phyloP scores from a whole-genome alignment of 345 rosid species.

The Rhizophora apiculata region DNA sequence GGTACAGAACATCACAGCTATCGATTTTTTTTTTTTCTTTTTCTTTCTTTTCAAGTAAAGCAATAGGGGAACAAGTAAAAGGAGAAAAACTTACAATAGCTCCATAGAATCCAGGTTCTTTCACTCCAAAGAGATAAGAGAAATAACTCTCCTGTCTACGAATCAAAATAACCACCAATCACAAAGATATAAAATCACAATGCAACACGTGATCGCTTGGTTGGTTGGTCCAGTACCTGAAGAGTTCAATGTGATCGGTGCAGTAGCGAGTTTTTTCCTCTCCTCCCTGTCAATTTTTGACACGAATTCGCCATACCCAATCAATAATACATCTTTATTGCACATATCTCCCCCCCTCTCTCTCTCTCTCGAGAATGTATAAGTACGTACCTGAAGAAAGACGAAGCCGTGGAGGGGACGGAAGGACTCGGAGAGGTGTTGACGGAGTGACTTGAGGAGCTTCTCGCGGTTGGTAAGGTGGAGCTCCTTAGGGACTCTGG shows the following conservation, averaged over 20 bases:
- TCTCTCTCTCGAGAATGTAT: too few species aligned
- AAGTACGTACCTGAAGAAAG: constrained; percentile 55
- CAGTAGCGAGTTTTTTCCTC: constrained; percentile 76
- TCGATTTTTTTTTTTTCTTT: neutral
- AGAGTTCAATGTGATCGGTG: constrained; percentile 88
- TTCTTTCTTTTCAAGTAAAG: neutral
- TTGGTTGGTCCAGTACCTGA: constrained; percentile 48
- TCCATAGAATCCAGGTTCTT: constrained; percentile 83
- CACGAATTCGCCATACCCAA: too few species aligned
- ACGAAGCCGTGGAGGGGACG: constrained; percentile 66
- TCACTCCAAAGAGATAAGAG: constrained; percentile 86
- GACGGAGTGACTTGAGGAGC: constrained; percentile 56
- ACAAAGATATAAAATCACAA: neutral
- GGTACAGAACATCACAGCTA: too few species aligned
- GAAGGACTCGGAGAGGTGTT: constrained; percentile 41
- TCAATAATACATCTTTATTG: too few species aligned
- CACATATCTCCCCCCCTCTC: too few species aligned
- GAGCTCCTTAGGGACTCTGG: constrained; percentile 65
- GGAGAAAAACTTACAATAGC: constrained; percentile 66
- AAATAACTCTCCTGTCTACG: constrained; percentile 86
- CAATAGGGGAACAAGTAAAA: neutral
- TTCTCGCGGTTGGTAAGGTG: constrained; percentile 60
- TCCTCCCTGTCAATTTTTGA: constrained; percentile 55
- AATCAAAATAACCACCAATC: constrained; percentile 12
- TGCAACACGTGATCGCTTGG: neutral